Evolutionary conservation across 345 rosid species (phyloP), one percentile per base, ranked within the genome.

Genomic region (Zanthoxylum bungeanum): DNA sequence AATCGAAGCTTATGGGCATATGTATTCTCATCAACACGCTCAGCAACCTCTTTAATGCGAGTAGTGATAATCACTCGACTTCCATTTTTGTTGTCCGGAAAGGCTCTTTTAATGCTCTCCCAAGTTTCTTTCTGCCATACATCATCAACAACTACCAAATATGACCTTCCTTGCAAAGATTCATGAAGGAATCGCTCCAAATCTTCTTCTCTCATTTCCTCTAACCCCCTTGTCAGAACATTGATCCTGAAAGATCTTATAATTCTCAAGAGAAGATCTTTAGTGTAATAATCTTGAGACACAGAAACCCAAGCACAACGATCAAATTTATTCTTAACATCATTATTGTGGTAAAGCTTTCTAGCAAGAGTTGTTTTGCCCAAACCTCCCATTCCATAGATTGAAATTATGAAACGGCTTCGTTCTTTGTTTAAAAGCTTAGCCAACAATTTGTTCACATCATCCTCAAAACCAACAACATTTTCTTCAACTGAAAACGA

Each of bases 351-450:
- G 24, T 74, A 78, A 1, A 78, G 66, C 69, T 64, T 74, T n/a
- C 71, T 51, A 4, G 68, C 77, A 10, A 77, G 42, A 0, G 77
- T 73, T 2, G 81, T 73, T 57, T 77, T 77, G 44, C 81, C 81
- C 1, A 77, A 73, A 17, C 75, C 81, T 62, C 81, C 77, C 77
- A 77, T 73, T 1, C 81, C 81, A 0, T 50, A 77, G 31, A 77
- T 42, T 0, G 81, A 73, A 36, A 73, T 69, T 16, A 73, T 46
- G 31, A 8, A 65, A 14, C 37, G 66, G 0, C 24, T 0, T 5
- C 61, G 64, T 8, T 73, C 68, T 8, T 44, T 39, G 8, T 0
- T 36, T 0, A 69, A 63, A 73, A 78, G 75, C 39, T 73, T 60
- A 14, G 4, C 57, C 50, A 78, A 46, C 22, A 73, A 57, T 52